These are phyloP conservation scores for Penicillium decumbens DNA, from an alignment of 2,329 filamentous ascomycete species.

Conservation along the genomic window DNA sequence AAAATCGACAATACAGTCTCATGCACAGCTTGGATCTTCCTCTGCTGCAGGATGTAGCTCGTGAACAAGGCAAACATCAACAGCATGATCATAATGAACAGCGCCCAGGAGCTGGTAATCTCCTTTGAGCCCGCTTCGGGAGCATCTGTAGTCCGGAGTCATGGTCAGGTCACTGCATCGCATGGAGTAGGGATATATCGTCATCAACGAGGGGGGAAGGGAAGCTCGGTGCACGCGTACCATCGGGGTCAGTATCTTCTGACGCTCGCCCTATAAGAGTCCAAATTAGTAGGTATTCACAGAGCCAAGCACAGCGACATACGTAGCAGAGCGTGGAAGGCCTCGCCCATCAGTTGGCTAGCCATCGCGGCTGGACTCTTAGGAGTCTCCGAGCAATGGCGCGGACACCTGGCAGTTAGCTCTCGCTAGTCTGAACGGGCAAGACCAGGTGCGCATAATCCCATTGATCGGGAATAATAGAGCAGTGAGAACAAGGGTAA, in stretches of 20 bases:
- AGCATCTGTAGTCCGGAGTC: conserved; percentile 46
- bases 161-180: conserved; percentile 15
- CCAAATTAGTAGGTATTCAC: conserved; percentile 15
- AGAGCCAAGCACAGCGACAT: conserved; percentile 16
- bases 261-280: conserved; percentile 31
- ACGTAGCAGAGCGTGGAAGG: conserved; percentile 36
- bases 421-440: conserved; percentile 30
- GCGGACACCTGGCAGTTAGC: conserved; percentile 30
- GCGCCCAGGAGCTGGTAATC: conserved; percentile 90
- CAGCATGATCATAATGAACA: conserved; percentile 93
- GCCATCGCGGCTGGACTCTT: conserved; percentile 30
- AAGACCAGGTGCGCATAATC: conserved; percentile 38
- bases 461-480: conserved; percentile 2
- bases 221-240: conserved; percentile 25
- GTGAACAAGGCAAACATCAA: conserved; percentile 93
- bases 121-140: conserved; percentile 86
- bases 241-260: conserved; percentile 39
- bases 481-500: conserved; percentile 1
- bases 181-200: conserved; percentile 5
- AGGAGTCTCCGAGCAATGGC: conserved; percentile 17
- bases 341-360: conserved; percentile 33
- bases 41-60: conserved; percentile 93
- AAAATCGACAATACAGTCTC: conserved; percentile 99
- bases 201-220: conserved; percentile 6
- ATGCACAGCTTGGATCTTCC: conserved; percentile 94